phyloP scores from a whole-genome alignment of 495 filamentous ascomycete species.

The Elasticomyces elasticus region DNA sequence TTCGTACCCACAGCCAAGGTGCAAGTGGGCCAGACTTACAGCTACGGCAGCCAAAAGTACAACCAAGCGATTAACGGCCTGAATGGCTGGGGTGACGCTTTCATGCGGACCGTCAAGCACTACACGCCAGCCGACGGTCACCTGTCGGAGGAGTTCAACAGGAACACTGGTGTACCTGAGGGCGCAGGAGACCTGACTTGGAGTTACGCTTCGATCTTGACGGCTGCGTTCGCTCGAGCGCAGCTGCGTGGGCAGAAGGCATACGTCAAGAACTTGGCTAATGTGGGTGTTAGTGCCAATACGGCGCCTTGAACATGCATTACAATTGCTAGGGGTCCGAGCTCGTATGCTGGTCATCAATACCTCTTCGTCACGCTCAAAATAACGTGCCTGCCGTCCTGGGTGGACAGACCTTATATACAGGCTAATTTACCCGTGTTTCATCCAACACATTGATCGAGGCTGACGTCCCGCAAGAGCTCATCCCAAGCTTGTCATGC shows the following conservation, averaged over 20 bases:
- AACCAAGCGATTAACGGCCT: slow-evolving; percentile 12
- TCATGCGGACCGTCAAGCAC: slow-evolving; percentile 22
- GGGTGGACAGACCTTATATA: too few relatives aligned
- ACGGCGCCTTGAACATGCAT: background rate
- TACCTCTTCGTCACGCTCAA: too few relatives aligned
- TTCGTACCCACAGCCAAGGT: slow-evolving; percentile 18
- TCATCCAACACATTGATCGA: too few relatives aligned
- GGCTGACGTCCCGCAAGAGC: too few relatives aligned
- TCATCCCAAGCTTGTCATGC: background rate
- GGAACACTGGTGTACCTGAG: slow-evolving; percentile 17
- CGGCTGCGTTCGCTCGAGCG: slow-evolving; percentile 22
- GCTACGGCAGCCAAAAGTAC: slow-evolving; percentile 6
- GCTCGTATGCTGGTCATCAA: too few relatives aligned
- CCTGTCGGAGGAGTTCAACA: slow-evolving; percentile 21
- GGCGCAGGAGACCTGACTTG: slow-evolving; percentile 24
- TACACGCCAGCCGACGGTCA: slow-evolving; percentile 21
- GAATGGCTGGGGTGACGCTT: slow-evolving; percentile 25
- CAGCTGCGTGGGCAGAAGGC: slow-evolving; percentile 9
- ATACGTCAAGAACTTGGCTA: slow-evolving; percentile 17
- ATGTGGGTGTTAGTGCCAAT: slow-evolving; percentile 13
- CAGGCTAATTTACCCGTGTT: too few relatives aligned
- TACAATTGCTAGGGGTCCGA: too few relatives aligned
- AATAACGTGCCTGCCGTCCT: too few relatives aligned
- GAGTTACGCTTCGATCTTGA: slow-evolving; percentile 22
- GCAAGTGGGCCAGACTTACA: slow-evolving; percentile 17